Evolutionary conservation across 2,329 filamentous ascomycete species (phyloP), one percentile per base, ranked within the genome.

Genomic region (Septoria linicola): DNA sequence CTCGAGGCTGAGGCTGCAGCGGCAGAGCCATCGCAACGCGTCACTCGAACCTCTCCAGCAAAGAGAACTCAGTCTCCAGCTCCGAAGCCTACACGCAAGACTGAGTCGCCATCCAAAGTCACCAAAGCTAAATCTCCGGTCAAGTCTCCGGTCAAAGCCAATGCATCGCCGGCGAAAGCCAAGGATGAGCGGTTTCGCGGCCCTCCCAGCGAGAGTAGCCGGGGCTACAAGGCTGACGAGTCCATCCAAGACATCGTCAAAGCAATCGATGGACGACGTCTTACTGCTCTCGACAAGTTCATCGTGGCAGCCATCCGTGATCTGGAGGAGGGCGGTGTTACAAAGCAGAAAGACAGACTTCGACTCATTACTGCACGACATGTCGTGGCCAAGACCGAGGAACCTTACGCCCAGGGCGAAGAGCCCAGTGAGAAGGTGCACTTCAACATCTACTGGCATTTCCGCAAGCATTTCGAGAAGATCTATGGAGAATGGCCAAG

Each of bases 401-500:
- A 5, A n/a, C 30, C 4, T 13, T 13, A 34, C 21, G 10, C 14
- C 1, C 32, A 13, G 4, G 41, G 20, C 21, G 3, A 44, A 19
- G 16, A 19, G 5, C 16, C 27, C 27, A 10, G 3, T 52, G 17
- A 40, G 14, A 48, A 49, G 16, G 48, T 41, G 41, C 50, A 55
- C 25, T 45, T 41, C 25, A 47, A 55, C n/a, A 48, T 55, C 11
- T 55, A 55, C 40, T 55, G 53, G 53, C 49, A 49, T 30, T 55
- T 49, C 19, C 43, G 41, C 40, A 41, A 45, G 21, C 37, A 21
- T 19, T 45, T 16, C 27, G 40, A 46, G 34, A 11, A 44, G 41
- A 32, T 14, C 14, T 17, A 3, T 27, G 39, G 39, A 1, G 39
- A n/a, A n/a, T n/a, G n/a, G n/a, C n/a, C n/a, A n/a, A n/a, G n/a